A percentile compares a stretch with the other conserved stretches of the same genome.
Conservation (phyloP, 352 stramenopile species). For the Pythium diclinum region DNA sequence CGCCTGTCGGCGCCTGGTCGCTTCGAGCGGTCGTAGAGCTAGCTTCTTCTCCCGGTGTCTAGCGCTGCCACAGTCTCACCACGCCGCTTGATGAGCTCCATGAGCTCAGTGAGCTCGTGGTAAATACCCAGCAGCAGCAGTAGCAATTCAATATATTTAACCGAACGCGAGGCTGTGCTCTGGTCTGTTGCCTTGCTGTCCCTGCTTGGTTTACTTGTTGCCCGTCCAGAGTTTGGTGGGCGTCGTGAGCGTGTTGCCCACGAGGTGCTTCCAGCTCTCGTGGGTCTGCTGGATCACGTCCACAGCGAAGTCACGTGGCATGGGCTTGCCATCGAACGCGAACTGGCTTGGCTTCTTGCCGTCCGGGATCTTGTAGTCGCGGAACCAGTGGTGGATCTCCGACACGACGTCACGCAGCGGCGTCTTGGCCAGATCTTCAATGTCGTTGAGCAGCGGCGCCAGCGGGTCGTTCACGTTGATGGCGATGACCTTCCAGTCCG, state of each 20-base stretch:
- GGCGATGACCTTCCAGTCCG: conserved; percentile 99
- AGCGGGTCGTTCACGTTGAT: conserved; percentile 96
- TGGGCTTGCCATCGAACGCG: conserved; percentile 95
- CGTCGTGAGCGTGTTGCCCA: conserved; percentile 44
- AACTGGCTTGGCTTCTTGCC: conserved; percentile 99
- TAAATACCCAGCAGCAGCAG: conserved; percentile 3
- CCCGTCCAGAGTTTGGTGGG: conserved; percentile 69
- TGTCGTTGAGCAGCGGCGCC: conserved; percentile 93
- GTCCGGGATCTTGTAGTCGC: conserved; percentile 99
- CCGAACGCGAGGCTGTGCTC: conserved; percentile 12
- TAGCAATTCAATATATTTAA: conserved; percentile 34
- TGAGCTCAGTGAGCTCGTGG: background rate
- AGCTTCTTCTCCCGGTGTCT: background rate
- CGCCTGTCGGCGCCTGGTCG: conserved; percentile 26
- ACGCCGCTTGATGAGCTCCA: background rate
- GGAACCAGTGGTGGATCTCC: conserved; percentile 93
- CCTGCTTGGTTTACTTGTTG: conserved; percentile 18
- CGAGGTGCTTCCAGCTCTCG: conserved; percentile 84
- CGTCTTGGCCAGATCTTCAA: conserved; percentile 80
- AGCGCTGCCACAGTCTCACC: background rate
- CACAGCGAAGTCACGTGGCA: conserved; percentile 79
- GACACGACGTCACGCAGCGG: conserved; percentile 66
- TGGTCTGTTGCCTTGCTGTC: background rate
- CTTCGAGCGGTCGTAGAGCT: conserved; percentile 24
- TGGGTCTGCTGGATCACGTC: conserved; percentile 90